Percentiles rank a stretch among this genome's conserved stretches.
Conservation (phyloP, 1,139 yeast genomes). For the Pichiaceae sp. region DNA sequence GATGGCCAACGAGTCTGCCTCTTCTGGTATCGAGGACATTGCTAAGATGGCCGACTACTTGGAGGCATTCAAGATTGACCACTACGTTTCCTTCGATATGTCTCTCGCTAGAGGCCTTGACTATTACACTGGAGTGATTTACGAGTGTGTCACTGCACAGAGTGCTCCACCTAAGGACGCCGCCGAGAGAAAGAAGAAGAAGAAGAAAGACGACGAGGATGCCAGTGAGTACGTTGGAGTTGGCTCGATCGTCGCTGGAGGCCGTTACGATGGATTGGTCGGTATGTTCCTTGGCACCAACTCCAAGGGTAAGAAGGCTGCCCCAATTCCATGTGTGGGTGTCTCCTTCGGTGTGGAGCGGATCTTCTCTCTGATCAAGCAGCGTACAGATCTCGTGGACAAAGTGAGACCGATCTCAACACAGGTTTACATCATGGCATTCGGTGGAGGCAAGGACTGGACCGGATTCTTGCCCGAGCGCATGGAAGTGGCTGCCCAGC, state of each 20-base stretch:
- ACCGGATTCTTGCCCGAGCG: slow-evolving; percentile 85
- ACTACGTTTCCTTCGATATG: slow-evolving; percentile 72
- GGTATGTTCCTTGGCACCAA: slow-evolving; percentile 83
- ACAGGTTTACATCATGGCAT: slow-evolving; percentile 93
- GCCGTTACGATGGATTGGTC: slow-evolving; percentile 91
- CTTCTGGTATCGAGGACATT: slow-evolving; percentile 78
- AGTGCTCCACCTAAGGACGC: slow-evolving; percentile 91
- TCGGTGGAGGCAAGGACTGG: slow-evolving; percentile 97
- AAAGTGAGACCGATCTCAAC: slow-evolving; percentile 77
- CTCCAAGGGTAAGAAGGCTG: slow-evolving; percentile 61
- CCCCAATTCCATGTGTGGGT: slow-evolving; percentile 93
- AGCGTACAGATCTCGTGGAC: slow-evolving; percentile 47
- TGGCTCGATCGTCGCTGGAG: slow-evolving; percentile 98
- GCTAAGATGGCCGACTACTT: slow-evolving; percentile 62
- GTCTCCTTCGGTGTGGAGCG: slow-evolving; percentile 95
- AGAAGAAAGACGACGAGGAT: slow-evolving; percentile 58
- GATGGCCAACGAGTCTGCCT: slow-evolving; percentile 59
- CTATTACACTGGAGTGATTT: slow-evolving; percentile 92
- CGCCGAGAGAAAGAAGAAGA: slow-evolving; percentile 43
- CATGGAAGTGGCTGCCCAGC: slow-evolving; percentile 69
- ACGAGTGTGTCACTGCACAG: slow-evolving; percentile 90
- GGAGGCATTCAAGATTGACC: slow-evolving; percentile 66
- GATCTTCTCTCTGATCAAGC: slow-evolving; percentile 79
- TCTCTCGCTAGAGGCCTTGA: slow-evolving; percentile 96
- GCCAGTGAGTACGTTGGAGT: slow-evolving; percentile 96